A percentile compares a stretch with the other conserved stretches of the same genome.
Conservation (phyloP, 768 basidiomycete genomes). For the Amanita phalloides region DNA sequence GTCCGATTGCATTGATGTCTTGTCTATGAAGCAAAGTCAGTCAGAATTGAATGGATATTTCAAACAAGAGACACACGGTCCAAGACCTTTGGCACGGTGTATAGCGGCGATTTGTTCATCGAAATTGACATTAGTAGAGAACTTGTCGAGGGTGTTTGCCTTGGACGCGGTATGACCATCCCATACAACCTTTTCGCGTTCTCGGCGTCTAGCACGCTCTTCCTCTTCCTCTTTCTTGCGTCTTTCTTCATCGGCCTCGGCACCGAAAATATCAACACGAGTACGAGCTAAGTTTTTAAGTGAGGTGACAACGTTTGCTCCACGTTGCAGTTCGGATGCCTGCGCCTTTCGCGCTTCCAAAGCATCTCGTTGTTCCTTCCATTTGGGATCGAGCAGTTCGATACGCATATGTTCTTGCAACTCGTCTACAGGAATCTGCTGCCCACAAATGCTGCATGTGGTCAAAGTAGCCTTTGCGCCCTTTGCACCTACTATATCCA, state of each 20-base stretch:
- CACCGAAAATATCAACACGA: conserved; percentile 97
- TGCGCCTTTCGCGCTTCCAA: conserved; percentile 87
- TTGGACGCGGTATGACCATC: conserved; percentile 97
- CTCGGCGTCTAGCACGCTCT: conserved; percentile 69
- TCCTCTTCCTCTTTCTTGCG: conserved; percentile 82
- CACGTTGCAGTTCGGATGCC: conserved; percentile 77
- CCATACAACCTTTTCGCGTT: conserved; percentile 95
- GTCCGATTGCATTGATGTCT: conserved; percentile 73
- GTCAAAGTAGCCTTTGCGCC: conserved; percentile 63
- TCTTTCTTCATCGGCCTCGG: conserved; percentile 85
- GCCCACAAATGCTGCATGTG: conserved; percentile 90
- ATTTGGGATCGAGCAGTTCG: conserved; percentile 92
- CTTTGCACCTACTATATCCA: conserved; percentile 48
- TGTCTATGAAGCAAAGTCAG: conserved; percentile 31
- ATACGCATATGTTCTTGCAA: conserved; percentile 97
- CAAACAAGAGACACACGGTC: conserved; percentile 46
- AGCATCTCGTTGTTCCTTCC: conserved; percentile 91
- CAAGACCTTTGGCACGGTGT: conserved; percentile 85
- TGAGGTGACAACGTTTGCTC: conserved; percentile 90
- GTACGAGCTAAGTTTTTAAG: conserved; percentile 88
- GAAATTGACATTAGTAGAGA: conserved; percentile 86
- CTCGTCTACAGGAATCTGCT: conserved; percentile 93
- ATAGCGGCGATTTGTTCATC: conserved; percentile 98
- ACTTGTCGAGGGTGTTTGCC: conserved; percentile 85
- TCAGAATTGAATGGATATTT: background rate